These are phyloP conservation scores for Aechmea fasciata DNA, from an alignment of 176 grass and related monocot species.

Conservation along the genomic window DNA sequence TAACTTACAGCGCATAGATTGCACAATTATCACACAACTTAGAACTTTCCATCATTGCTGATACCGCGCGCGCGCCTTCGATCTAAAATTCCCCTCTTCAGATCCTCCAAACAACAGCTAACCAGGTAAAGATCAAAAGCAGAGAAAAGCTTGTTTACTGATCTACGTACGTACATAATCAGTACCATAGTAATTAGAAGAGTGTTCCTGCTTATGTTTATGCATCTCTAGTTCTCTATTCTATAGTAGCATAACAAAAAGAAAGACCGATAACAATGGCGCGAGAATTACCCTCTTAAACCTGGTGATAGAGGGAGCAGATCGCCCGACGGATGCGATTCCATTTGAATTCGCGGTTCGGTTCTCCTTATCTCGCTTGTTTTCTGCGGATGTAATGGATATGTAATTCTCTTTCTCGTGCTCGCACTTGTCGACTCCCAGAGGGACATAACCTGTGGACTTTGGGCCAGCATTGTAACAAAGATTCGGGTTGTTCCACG, in stretches of 20 bases:
- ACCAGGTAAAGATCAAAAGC: too few species aligned
- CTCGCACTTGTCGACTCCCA: background rate
- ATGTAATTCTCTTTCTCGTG: background rate
- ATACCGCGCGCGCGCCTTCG: too few species aligned
- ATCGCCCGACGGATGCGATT: background rate
- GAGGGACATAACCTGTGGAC: background rate
- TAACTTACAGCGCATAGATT: too few species aligned
- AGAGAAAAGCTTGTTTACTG: too few species aligned
- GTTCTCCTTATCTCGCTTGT: background rate
- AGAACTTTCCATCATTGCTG: too few species aligned
- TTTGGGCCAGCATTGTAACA: background rate
- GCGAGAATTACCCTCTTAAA: background rate
- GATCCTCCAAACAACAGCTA: too few species aligned
- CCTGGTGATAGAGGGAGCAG: background rate
- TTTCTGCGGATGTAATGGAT: background rate
- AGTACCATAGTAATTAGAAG: background rate
- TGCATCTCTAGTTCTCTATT: background rate
- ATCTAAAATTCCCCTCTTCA: too few species aligned
- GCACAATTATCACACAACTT: too few species aligned
- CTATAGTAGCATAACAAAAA: background rate
- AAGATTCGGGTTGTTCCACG: slow-evolving; percentile 3
- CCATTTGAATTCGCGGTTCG: background rate
- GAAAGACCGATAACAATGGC: background rate
- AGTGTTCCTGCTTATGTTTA: background rate
- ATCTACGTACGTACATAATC: too few species aligned